These are phyloP conservation scores for Malus hybrid DNA, from an alignment of 331 rosid species.

Conservation along the genomic window DNA sequence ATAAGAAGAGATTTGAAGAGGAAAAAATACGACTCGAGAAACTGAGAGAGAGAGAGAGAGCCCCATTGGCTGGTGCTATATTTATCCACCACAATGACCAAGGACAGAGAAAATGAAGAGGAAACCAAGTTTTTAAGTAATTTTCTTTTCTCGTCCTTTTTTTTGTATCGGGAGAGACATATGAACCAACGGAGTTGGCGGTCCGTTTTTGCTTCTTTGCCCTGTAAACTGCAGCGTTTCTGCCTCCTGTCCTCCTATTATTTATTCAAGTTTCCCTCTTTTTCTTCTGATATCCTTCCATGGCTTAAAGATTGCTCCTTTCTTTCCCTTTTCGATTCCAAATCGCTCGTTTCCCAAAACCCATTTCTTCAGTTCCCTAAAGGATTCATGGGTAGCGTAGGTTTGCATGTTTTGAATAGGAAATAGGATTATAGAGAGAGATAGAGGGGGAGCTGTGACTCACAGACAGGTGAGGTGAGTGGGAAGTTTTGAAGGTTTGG, in stretches of 20 bases:
- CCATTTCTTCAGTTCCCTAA: neutral
- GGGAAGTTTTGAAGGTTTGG: neutral
- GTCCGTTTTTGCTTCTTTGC: slow-evolving; percentile 14
- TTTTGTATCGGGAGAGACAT: neutral
- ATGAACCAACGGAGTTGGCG: slow-evolving; percentile 10
- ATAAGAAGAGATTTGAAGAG: too few relatives aligned
- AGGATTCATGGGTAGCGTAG: neutral
- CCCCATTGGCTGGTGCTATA: neutral
- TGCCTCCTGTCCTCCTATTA: neutral
- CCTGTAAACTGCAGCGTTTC: neutral
- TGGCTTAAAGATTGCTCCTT: neutral
- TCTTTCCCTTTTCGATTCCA: neutral
- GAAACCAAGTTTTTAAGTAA: neutral
- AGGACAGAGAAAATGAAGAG: neutral
- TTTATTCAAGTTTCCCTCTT: neutral
- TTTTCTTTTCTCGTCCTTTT: neutral
- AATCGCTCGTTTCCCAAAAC: neutral
- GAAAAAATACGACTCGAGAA: too few relatives aligned
- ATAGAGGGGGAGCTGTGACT: neutral
- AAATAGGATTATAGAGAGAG: neutral
- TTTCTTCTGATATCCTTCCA: neutral
- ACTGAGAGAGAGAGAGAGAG: neutral
- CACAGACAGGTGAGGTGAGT: neutral
- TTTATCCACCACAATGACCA: neutral
- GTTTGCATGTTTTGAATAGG: neutral